Evolutionary conservation across 352 stramenopile genomes (phyloP), one percentile per base, ranked within the genome.

Genomic region (Globisporangium nunn): DNA sequence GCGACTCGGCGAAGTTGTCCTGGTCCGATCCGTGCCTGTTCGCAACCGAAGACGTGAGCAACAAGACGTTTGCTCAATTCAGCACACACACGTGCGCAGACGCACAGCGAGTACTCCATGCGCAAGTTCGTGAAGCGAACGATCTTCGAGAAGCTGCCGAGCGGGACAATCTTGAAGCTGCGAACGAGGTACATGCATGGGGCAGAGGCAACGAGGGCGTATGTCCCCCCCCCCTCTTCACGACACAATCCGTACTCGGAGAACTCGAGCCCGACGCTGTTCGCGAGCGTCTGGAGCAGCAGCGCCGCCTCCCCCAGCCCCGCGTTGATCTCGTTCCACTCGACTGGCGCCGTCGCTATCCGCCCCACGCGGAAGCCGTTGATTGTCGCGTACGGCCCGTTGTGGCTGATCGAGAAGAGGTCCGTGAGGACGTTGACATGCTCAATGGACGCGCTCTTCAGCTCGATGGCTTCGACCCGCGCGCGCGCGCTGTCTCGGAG

Each of bases 291-390:
- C 40, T 83, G 67, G 15, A 94, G 49, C 18, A 94, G 56, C 50
- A 93, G 61, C 12, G 82, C 82, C 30, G 70, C 78, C 54, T 95
- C 81, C 6, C 86, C 86, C 6, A 91, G 75, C 6, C 71, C 86
- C 29, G 86, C 81, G 31, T 95, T 95, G 64, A 93, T 93, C 58
- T 95, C 86, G 57, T 94, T 90, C 86, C 86, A 95, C 54, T 95
- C 86, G 35, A 92, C 68, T 6, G 82, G 66, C 12, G 72, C 63
- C 0, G 64, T 72, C 1, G 74, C 55, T 45, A 85, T 62, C 48
- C 87, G 79, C 3, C 86, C 86, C 60, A 95, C 69, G 18, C 82
- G 73, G 59, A 95, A 94, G 15, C 75, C 74, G 54, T 94, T 95
- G 62, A 95, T 92, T 29, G 78, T 93, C 23, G 79, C 86, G 61